Percentiles rank a stretch among this genome's conserved stretches.
Conservation (phyloP, 2,329 filamentous ascomycete genomes). For the Lasiodiplodia citricola region DNA sequence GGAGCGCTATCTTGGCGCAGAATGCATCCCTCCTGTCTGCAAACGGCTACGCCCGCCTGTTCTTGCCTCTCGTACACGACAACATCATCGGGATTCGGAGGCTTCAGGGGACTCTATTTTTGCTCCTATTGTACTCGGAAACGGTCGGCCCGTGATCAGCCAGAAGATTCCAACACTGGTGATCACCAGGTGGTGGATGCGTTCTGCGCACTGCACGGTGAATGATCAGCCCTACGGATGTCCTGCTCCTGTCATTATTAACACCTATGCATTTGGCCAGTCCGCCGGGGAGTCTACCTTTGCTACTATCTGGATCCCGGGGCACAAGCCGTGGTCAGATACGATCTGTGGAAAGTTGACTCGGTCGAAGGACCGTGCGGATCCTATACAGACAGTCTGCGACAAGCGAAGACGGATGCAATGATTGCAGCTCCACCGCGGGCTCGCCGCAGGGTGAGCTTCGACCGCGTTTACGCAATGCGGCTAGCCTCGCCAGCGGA, state of each 20-base stretch:
- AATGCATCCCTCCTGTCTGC: not conserved
- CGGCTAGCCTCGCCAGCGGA: slow-evolving; percentile 2
- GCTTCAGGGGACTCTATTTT: slow-evolving; percentile 20
- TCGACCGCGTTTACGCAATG: slow-evolving; percentile 22
- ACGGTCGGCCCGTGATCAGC: slow-evolving; percentile 4
- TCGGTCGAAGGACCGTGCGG: slow-evolving; percentile 8
- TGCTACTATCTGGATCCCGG: not conserved
- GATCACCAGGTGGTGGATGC: slow-evolving; percentile 14
- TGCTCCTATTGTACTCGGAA: slow-evolving; percentile 2
- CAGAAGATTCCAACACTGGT: slow-evolving; percentile 7
- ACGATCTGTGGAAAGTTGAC: not conserved
- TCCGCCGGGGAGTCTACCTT: not conserved
- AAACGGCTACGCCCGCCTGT: not conserved
- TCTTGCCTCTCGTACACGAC: not conserved
- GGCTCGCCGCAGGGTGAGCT: slow-evolving; percentile 6
- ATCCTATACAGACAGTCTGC: slow-evolving; percentile 18
- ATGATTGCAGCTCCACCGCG: slow-evolving; percentile 20
- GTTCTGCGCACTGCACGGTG: slow-evolving; percentile 19
- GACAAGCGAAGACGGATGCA: slow-evolving; percentile 16
- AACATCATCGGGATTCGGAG: not conserved
- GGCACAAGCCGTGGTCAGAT: not conserved
- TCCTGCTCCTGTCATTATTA: slow-evolving; percentile 12
- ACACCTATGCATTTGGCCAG: not conserved
- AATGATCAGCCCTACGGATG: slow-evolving; percentile 13
- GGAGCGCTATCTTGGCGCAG: not conserved